phyloP scores from a whole-genome alignment of 2,329 filamentous ascomycete species.

The Hypomyces perniciosus region DNA sequence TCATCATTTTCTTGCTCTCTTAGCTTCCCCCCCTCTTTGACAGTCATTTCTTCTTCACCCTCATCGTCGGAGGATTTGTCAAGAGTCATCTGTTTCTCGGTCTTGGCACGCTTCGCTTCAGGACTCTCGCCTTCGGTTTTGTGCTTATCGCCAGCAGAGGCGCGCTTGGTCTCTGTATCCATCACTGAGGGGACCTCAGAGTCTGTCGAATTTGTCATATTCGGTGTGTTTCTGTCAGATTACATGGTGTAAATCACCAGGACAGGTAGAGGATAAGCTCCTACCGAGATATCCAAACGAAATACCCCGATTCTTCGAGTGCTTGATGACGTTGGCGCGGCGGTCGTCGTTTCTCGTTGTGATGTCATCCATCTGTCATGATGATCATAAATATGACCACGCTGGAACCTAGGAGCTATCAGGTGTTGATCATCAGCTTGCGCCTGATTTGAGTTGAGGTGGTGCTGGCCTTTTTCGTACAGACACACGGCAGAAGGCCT shows the following conservation, averaged over 20 bases:
- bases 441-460: neutral
- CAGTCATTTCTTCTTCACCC: neutral
- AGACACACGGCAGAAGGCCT: too few species aligned
- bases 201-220: neutral
- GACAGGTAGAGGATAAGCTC: too few species aligned
- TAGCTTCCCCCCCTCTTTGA: neutral
- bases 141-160: constrained; percentile 23
- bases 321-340: neutral
- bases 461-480: too few species aligned
- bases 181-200: neutral
- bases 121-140: constrained; percentile 22
- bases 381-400: neutral
- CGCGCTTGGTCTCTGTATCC: neutral
- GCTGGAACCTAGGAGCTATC: neutral
- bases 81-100: constrained; percentile 14
- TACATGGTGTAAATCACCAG: neutral
- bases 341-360: constrained; percentile 1
- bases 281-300: neutral
- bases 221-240: neutral
- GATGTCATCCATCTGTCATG: constrained; percentile 21
- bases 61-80: neutral
- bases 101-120: constrained; percentile 23
- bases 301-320: neutral
- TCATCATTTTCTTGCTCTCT: neutral
- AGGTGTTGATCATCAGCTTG: too few species aligned